Evolutionary conservation across 768 basidiomycete species (phyloP).

Genomic region (Trametes meyenii): DNA sequence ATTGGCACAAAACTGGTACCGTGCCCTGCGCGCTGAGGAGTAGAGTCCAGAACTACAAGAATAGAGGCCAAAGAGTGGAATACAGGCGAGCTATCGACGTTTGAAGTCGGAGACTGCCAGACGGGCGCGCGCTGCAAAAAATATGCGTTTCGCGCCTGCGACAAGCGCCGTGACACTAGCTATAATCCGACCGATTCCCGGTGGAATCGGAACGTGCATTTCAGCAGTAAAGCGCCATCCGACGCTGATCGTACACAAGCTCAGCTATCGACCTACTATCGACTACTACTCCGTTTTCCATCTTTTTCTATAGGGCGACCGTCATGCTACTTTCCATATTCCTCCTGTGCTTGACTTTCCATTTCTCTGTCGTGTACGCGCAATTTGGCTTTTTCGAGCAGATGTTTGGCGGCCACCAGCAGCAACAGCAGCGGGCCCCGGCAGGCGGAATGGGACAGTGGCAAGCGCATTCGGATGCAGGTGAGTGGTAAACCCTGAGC

Average conservation of each 20-base stretch:
- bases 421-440: constrained; percentile 58
- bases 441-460: constrained; percentile 53
- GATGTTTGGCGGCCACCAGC: constrained; percentile 67
- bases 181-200: no score
- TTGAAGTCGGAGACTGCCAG: no score
- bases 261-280: not conserved
- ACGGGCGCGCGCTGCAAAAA: no score
- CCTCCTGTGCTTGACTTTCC: constrained; percentile 38
- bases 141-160: no score
- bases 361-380: constrained; percentile 40
- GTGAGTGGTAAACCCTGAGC: constrained; percentile 42
- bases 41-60: no score
- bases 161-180: no score
- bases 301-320: not conserved
- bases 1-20: no score
- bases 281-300: not conserved
- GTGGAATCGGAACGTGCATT: no score
- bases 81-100: no score
- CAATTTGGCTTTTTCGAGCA: constrained; percentile 82
- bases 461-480: constrained; percentile 64
- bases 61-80: no score
- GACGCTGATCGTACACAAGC: not conserved
- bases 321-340: constrained; percentile 29
- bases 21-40: no score
- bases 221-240: not conserved